Base-by-base conservation (phyloP, 768 basidiomycete species). In the Termitomyces sp. region DNA sequence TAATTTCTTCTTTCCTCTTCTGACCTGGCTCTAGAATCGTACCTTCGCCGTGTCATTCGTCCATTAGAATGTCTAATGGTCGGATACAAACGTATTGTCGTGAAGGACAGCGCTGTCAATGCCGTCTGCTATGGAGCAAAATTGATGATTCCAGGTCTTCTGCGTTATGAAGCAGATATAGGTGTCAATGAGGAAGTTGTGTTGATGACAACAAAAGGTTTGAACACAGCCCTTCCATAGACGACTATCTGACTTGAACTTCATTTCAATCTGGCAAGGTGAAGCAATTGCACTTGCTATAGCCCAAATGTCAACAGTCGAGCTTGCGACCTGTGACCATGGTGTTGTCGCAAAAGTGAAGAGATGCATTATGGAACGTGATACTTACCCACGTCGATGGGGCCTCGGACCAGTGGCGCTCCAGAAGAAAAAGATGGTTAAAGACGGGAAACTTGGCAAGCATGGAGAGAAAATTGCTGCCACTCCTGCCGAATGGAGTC, bases 111-210 rank as follows among this genome's bases (percentile, higher is more conserved):
- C 65, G 94, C 97, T 20, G 96, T 99, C 67, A 99, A 98, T 67
- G 97, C 97, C 51, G 92, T 99, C 59, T 98, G 96, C 77, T 98
- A 99, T 72, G 97, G 97, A 61, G 97, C 97, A 57, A 98, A 98
- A 73, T 87, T 99, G 68, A 99, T 99, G 97, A 94, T 99, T 65
- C 97, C 97, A 62, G 97, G 97, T 71, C 81, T 99, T 44, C 80
- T 99, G 55, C 91, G 97, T 65, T 99, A 98, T 71, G 94, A 98
- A 71, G 85, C 87, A 37, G 96, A 97, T 69, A 98, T 98, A 63
- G 85, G 92, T 61, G 74, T 97, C 54, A 84, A 96, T 69, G 96
- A 98, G 72, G 96, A 98, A 72, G 88, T 98, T 41, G 95, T 98
- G 44, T 76, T 98, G 61, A 98, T 98, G 94, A 98, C 96, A 50